Percentiles rank a stretch among this genome's conserved stretches.
These are phyloP conservation scores for Suillus sp. DNA, from an alignment of 768 basidiomycete species.

Conservation along the genomic window DNA sequence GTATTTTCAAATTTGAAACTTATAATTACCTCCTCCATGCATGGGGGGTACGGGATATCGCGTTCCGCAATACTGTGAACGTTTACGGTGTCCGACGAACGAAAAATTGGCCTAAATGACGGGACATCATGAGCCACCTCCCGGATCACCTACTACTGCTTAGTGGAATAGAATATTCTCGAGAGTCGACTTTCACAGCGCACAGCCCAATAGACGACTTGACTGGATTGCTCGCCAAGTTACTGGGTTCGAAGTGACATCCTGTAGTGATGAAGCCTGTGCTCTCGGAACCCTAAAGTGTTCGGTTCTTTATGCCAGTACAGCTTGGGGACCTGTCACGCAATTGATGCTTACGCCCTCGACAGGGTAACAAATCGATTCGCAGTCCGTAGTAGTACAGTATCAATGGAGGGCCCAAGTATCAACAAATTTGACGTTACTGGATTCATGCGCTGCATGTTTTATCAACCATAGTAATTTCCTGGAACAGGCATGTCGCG, in stretches of 20 bases:
- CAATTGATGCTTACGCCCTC: background rate
- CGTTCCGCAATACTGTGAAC: background rate
- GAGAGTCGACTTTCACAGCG: background rate
- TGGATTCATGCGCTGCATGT: background rate
- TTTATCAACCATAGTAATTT: slow-evolving; percentile 29
- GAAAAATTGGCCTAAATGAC: no score
- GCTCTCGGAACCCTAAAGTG: background rate
- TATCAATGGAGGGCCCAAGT: background rate
- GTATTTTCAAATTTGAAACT: no score
- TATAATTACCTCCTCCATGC: background rate
- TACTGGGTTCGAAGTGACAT: no score
- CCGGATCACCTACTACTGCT: background rate
- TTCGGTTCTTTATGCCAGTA: background rate
- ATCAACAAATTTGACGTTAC: slow-evolving; percentile 9
- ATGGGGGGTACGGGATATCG: background rate
- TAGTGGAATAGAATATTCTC: background rate
- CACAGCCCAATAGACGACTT: no score
- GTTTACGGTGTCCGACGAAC: background rate
- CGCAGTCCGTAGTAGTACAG: slow-evolving; percentile 4
- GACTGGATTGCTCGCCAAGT: no score
- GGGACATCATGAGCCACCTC: background rate
- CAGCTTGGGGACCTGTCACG: background rate
- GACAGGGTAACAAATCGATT: background rate
- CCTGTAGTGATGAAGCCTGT: background rate
- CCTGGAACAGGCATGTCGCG: slow-evolving; percentile 30